A percentile compares a stretch with the other conserved stretches of the same genome.
Evolutionary conservation across 148 eudicot genomes (phyloP).

Genomic region (Chenopodium berlandieri): DNA sequence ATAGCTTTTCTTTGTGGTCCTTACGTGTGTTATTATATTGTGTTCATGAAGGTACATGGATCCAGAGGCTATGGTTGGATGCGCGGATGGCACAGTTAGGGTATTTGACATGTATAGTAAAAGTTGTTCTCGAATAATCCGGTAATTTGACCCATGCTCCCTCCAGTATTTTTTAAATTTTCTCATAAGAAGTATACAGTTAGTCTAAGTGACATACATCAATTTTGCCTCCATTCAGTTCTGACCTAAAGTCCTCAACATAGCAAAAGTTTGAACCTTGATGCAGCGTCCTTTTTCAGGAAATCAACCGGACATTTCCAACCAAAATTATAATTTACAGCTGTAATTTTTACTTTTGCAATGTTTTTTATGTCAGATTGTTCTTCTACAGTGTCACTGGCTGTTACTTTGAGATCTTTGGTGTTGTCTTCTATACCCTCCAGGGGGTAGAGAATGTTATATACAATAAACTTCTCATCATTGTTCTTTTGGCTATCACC

Average conservation of each 20-base stretch:
- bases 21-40: not conserved
- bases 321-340: not conserved
- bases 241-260: not conserved
- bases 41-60: slow-evolving; percentile 62
- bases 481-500: not conserved
- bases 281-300: not conserved
- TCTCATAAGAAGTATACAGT: not conserved
- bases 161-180: not conserved
- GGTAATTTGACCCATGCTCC: slow-evolving; percentile 40
- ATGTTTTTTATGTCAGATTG: not conserved
- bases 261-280: not conserved
- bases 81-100: slow-evolving; percentile 80
- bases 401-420: not conserved
- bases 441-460: not conserved
- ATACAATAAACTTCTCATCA: not conserved
- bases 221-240: not conserved
- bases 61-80: slow-evolving; percentile 86
- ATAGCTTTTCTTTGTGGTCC: not conserved
- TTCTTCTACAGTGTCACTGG: not conserved
- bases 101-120: slow-evolving; percentile 88
- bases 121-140: slow-evolving; percentile 66
- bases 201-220: not conserved
- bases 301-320: not conserved
- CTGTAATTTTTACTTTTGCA: not conserved
- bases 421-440: not conserved